phyloP scores from a whole-genome alignment of 768 basidiomycete genomes.

The Punctularia strigosozonata region DNA sequence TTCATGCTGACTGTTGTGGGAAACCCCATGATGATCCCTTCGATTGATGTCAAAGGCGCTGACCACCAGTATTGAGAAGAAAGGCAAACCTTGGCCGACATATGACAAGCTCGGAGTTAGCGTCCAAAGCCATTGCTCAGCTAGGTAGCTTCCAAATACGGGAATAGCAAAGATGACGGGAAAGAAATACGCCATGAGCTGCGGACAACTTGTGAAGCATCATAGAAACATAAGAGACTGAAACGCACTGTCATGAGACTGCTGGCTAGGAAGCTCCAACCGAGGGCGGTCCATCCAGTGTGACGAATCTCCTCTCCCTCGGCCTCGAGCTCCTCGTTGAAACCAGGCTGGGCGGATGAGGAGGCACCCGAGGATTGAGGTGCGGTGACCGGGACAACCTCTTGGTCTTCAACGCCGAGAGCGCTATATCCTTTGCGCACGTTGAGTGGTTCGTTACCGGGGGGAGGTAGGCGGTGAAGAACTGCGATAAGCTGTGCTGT shows the following conservation, averaged over 20 bases:
- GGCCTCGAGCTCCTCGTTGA: slow-evolving; percentile 14
- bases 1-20: slow-evolving; percentile 93
- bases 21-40: slow-evolving; percentile 96
- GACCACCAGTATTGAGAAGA: slow-evolving; percentile 1
- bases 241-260: slow-evolving; percentile 62
- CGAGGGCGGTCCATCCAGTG: slow-evolving; percentile 64
- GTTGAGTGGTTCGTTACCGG: slow-evolving; percentile 44
- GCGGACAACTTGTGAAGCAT: slow-evolving; percentile 2
- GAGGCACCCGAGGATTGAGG: too few species aligned
- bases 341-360: too few species aligned
- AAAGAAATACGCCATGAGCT: slow-evolving; percentile 85
- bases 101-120: slow-evolving; percentile 89
- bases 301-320: slow-evolving; percentile 37
- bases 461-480: slow-evolving; percentile 65
- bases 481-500: slow-evolving; percentile 93
- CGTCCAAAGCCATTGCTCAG: slow-evolving; percentile 84
- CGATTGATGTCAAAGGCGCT: not conserved
- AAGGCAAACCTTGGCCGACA: slow-evolving; percentile 67
- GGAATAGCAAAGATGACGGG: slow-evolving; percentile 84
- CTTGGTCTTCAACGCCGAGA: slow-evolving; percentile 10
- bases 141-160: slow-evolving; percentile 72
- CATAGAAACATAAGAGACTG: not conserved
- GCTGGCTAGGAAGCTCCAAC: slow-evolving; percentile 70
- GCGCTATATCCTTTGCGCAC: slow-evolving; percentile 45
- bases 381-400: slow-evolving; percentile 23